phyloP scores from a whole-genome alignment of 106 monocot genomes.

The Platanthera zijinensis region DNA sequence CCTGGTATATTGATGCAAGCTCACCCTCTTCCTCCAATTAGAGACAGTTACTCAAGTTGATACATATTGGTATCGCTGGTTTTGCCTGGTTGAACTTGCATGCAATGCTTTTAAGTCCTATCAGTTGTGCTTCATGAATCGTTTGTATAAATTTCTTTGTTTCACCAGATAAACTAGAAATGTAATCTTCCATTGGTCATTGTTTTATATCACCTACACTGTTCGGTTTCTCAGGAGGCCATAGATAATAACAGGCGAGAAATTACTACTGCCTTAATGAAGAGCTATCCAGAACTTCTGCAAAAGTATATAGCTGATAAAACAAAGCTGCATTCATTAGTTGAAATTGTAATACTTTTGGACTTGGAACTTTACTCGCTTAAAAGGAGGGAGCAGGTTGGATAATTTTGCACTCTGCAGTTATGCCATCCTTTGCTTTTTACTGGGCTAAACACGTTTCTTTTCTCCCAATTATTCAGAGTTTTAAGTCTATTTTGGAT shows the following conservation, averaged over 20 bases:
- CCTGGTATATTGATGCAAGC: not conserved
- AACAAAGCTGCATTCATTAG: conserved; percentile 73
- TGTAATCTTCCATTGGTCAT: not conserved
- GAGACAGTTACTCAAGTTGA: not conserved
- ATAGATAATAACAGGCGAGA: conserved; percentile 66
- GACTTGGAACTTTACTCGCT: conserved; percentile 89
- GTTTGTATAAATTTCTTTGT: not conserved
- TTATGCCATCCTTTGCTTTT: not conserved
- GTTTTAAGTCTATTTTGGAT: conserved; percentile 66
- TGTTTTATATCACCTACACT: not conserved
- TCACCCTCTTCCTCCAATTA: not conserved
- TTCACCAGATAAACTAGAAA: not conserved
- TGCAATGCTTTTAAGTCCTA: not conserved
- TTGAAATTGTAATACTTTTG: conserved; percentile 70
- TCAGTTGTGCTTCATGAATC: not conserved
- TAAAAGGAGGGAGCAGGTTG: conserved; percentile 87
- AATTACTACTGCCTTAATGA: conserved; percentile 74
- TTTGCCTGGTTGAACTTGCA: not conserved
- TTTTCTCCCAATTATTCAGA: conserved; percentile 29
- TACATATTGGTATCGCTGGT: not conserved
- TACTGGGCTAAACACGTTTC: not conserved
- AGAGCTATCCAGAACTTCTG: conserved; percentile 75
- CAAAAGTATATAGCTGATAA: conserved; percentile 82
- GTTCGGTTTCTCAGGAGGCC: conserved; percentile 50
- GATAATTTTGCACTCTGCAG: conserved; percentile 8